Base-by-base conservation (phyloP, 1,139 yeast species). In the Pichia sp. region DNA sequence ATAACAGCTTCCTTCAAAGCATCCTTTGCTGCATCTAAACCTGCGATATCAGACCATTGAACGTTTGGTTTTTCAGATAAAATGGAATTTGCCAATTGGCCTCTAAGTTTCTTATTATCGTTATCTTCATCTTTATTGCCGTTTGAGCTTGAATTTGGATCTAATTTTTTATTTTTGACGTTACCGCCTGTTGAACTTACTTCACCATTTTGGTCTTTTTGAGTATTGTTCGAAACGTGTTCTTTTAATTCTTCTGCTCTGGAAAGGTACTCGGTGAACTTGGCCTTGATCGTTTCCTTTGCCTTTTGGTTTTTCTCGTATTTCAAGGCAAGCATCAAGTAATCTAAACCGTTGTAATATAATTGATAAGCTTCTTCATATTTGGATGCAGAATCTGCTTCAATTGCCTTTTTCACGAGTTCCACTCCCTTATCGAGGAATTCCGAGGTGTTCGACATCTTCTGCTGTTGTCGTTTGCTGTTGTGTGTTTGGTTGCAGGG, bases 1-100 rank as follows among this genome's bases (percentile, higher is more conserved):
- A 93, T 98, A 54, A 93, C 99, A 50, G 99, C 93, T 77, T 93
- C 99, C 75, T 90, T 91, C 70, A 93, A 84, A 75, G 93, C 99
- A 65, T 83, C 83, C 81, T 93, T 93, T 72, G 93, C 93, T 64
- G 83, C 83, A 67, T 93, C 99, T 66, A 94, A 79, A 57, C 97
- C 98, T 71, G 97, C 98, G 65, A 83, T 81, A 67, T 93, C 99
- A 66, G 89, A 96, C 99, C 99, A 93, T 50, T 96, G 89, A 63
- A 94, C 98, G 66, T 93, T 24, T 27, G 99, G 99, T 53, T 81
- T 91, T 60, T 93, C 99, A 33, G 93, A 78, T 45, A 94, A 72
- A 55, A 94, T 91, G 1, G 98, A 96, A 1, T 96, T 94, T 0
- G 96, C 87, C 49, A 94, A 72, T 0, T 99, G 98, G 4, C 94